These are phyloP conservation scores for Marsdenia floribunda DNA, from an alignment of 257 asterid genomes.

Conservation along the genomic window DNA sequence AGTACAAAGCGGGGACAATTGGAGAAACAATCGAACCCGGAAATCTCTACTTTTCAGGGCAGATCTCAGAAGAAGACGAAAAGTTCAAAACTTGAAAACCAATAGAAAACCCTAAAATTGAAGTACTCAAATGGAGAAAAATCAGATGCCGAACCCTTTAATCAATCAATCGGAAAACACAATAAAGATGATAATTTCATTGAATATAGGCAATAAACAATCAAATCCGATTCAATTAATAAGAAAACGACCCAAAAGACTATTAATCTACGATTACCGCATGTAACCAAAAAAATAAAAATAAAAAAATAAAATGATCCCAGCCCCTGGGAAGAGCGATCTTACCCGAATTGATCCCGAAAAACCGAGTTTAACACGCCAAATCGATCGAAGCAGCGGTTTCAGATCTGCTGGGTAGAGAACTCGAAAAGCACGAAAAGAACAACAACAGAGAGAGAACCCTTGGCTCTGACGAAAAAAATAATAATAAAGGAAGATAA, in stretches of 20 bases:
- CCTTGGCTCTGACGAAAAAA: conserved; percentile 3
- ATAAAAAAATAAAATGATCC: not conserved
- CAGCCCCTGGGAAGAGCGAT: not conserved
- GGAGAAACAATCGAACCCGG: not conserved
- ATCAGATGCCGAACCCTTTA: not conserved
- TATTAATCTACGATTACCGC: not conserved
- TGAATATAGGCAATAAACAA: not conserved
- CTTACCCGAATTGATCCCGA: conserved; percentile 7
- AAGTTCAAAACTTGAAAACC: not conserved
- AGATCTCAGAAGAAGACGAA: not conserved
- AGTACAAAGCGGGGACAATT: not conserved
- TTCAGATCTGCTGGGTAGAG: conserved; percentile 11
- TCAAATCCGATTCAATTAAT: not conserved
- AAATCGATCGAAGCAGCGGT: conserved; percentile 1
- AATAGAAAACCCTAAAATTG: not conserved
- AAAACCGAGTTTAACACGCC: conserved; percentile 1
- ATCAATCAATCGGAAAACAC: not conserved
- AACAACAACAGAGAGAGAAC: conserved; percentile 6
- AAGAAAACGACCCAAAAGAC: not conserved
- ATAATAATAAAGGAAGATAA: conserved; percentile 5
- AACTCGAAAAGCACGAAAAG: conserved; percentile 2
- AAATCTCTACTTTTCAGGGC: not conserved
- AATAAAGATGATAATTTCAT: not conserved
- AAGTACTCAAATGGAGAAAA: not conserved
- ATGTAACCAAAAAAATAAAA: no score